A percentile compares a stretch with the other conserved stretches of the same genome.
phyloP scores from a whole-genome alignment of 208 protist species.

The Wallacemonas sp. region DNA sequence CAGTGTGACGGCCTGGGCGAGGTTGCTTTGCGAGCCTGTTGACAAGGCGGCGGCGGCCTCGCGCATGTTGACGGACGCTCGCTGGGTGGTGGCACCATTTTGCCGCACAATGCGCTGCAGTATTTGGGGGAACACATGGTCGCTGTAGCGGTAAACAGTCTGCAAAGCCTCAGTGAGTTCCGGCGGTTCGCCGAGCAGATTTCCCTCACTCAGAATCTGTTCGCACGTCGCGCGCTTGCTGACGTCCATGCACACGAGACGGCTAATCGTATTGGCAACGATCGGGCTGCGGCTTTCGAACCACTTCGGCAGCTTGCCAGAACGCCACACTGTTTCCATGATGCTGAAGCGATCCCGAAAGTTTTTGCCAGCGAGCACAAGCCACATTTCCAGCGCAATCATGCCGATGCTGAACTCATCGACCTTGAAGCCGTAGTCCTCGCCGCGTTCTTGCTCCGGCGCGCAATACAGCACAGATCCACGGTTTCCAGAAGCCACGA shows the following conservation, averaged over 20 bases:
- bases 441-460: slow-evolving; percentile 72
- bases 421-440: slow-evolving; percentile 81
- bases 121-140: slow-evolving; percentile 52
- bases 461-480: slow-evolving; percentile 86
- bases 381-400: slow-evolving; percentile 90
- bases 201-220: slow-evolving; percentile 55
- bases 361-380: slow-evolving; percentile 65
- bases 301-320: slow-evolving; percentile 64
- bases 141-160: slow-evolving; percentile 65
- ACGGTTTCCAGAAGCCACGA: slow-evolving; percentile 43
- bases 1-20: slow-evolving; percentile 45
- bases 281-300: slow-evolving; percentile 50
- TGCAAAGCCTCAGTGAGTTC: slow-evolving; percentile 71
- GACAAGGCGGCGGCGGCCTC: slow-evolving; percentile 29
- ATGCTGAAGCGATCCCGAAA: slow-evolving; percentile 81
- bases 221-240: slow-evolving; percentile 52
- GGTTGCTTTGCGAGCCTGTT: slow-evolving; percentile 27
- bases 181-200: slow-evolving; percentile 73
- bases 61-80: slow-evolving; percentile 7
- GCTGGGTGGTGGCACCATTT: background rate
- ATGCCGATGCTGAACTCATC: slow-evolving; percentile 88
- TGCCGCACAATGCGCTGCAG: slow-evolving; percentile 44
- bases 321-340: slow-evolving; percentile 69
- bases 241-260: slow-evolving; percentile 56
- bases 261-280: slow-evolving; percentile 58